These are phyloP conservation scores for Fusarium duplospermum DNA, from an alignment of 2,329 filamentous ascomycete genomes.

Conservation along the genomic window DNA sequence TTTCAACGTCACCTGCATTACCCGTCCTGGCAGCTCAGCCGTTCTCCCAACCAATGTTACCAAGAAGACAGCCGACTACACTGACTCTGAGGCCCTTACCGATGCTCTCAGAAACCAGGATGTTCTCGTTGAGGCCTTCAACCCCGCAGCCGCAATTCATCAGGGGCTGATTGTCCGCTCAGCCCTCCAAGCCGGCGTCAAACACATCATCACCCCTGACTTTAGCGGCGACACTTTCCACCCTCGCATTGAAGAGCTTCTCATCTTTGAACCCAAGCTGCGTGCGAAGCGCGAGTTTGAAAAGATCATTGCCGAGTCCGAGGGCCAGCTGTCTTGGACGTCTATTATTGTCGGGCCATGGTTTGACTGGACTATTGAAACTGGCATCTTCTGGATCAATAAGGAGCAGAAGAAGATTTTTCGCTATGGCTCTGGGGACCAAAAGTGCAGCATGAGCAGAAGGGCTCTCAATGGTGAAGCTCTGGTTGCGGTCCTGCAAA, in stretches of 20 bases:
- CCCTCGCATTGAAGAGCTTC: neutral
- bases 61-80: neutral
- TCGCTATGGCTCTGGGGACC: conserved; percentile 14
- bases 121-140: neutral
- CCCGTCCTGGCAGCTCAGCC: neutral
- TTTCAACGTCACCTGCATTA: neutral
- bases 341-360: neutral
- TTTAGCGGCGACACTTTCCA: neutral
- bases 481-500: conserved; percentile 4
- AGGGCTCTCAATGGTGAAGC: conserved; percentile 14
- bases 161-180: neutral
- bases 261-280: neutral
- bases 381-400: neutral
- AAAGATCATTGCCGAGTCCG: neutral
- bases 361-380: neutral
- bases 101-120: neutral
- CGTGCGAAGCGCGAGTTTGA: neutral
- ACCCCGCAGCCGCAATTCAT: neutral
- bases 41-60: neutral
- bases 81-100: neutral
- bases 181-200: neutral
- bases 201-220: neutral
- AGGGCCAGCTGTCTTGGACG: neutral
- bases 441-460: conserved; percentile 19
- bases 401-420: neutral